Conservation (phyloP, 2,329 filamentous ascomycete species). For the Tolypocladium amazonense region DNA sequence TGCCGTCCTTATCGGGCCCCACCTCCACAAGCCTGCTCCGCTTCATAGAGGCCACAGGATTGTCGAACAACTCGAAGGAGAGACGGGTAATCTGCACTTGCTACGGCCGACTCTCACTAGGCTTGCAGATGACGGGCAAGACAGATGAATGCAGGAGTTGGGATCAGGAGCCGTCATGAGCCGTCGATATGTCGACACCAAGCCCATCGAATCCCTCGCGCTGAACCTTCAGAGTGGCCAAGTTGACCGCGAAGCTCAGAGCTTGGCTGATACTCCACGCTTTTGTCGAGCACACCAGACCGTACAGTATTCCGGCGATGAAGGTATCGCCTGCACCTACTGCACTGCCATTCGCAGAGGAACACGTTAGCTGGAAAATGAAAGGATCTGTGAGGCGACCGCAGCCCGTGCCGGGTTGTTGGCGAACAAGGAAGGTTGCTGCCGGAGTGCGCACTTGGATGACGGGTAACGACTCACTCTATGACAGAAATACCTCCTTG, state of each 20-base stretch:
- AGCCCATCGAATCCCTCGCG: slow-evolving; percentile 54
- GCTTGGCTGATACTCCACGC: slow-evolving; percentile 38
- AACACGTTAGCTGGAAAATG: background rate
- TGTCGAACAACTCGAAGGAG: background rate
- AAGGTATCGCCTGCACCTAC: slow-evolving; percentile 71
- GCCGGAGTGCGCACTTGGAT: background rate
- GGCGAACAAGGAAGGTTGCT: background rate
- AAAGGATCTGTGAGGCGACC: background rate
- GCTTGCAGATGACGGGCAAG: background rate
- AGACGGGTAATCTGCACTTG: background rate
- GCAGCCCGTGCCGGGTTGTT: background rate
- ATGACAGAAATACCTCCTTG: slow-evolving; percentile 34
- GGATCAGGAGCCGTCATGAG: background rate
- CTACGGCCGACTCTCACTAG: background rate
- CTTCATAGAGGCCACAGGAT: background rate
- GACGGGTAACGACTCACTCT: slow-evolving; percentile 39
- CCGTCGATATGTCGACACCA: slow-evolving; percentile 17
- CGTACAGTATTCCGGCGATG: slow-evolving; percentile 59
- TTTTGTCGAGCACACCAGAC: slow-evolving; percentile 35
- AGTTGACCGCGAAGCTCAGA: slow-evolving; percentile 50
- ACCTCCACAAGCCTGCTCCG: background rate
- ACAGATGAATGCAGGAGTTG: background rate
- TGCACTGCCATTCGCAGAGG: slow-evolving; percentile 31
- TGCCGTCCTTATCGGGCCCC: background rate
- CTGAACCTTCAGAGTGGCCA: slow-evolving; percentile 59